Base-by-base conservation (phyloP, 2,329 filamentous ascomycete species). In the Lachnellula cervina region DNA sequence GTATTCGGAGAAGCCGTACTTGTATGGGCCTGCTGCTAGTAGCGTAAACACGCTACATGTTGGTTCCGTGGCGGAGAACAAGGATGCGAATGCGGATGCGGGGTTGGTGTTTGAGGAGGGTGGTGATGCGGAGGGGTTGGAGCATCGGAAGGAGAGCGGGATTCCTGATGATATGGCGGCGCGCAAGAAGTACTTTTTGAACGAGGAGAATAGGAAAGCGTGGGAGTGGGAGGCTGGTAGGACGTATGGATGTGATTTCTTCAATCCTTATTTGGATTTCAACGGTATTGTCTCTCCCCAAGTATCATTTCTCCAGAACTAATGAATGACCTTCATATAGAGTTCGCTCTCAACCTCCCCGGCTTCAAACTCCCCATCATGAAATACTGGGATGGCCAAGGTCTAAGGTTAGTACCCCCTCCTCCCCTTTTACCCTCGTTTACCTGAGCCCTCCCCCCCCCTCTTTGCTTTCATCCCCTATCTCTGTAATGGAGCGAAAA, bases 261-360 rank as follows among this genome's bases (percentile, higher is more conserved):
- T 87, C 72, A 97, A 97, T 70, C 88, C 89, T 1, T 97, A 96
- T 72, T 73, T 99, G 46, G 90, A 96, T 71, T 97, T 97, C 70
- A 87, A 85, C 67, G 81, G 81, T 82, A 62, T 52, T 70, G 67
- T 51, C 48, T 4, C 34, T 51, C 34, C 34, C 35, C 11, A 19
- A 21, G 21, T 8, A n/a, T 6, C 40, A 35, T n/a, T n/a, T 6
- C 16, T 8, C 21, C 13, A 35, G n/a, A 32, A 25, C 23, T n/a
- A 44, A 40, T 25, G 32, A 44, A 40, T 25, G 32, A 11, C 5
- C 2, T 38, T 32, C 28, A 25, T 5, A 44, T 70, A 71, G 85
- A 87, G 62, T 86, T 93, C 65, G 79, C 87, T 28, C 73, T 94
- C 21, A 79, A 82, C 51, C 68, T 94, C 32, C 89, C 89, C 0